Evolutionary conservation across 805 yeast genomes (phyloP), one percentile per base, ranked within the genome.

Genomic region (Candida sanyiensis): DNA sequence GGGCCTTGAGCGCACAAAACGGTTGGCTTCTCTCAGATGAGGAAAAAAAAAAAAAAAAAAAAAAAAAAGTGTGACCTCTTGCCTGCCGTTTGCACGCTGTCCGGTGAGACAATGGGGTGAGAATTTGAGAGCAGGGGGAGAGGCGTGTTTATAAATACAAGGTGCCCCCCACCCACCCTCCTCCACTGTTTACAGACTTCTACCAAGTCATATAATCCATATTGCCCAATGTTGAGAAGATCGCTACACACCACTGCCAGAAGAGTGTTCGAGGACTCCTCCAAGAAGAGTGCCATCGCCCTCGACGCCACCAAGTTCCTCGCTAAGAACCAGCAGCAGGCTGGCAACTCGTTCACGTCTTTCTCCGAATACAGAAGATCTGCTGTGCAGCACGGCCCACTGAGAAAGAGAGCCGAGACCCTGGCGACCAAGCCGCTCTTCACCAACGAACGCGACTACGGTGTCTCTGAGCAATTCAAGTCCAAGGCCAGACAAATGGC

Each of bases 321-420:
- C 7, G 24, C 42, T 11, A 29, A 22, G 28, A 27, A 45, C 36
- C 35, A 45, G 20, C 24, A 30, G 23, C 19, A 33, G 17, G 28
- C 55, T 4, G 66, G 68, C 12, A 59, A 62, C 50, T 58, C 66
- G 1, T 62, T 62, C 44, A 40, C 39, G 9, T 56, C 64, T 0
- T 63, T 63, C 42, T 57, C 58, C 26, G 66, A 62, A 39, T 63
- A 63, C 46, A 61, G 68, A 49, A 59, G 57, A 43, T 51, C 52
- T 17, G 66, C 66, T 10, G 59, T 54, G 40, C 62, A 61, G 31
- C 64, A 62, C 42, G 68, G 68, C 16, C 68, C 67, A 8, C 46
- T 62, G 40, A 59, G 48, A 12, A 54, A 52, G 44, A 46, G 43
- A 26, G 34, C 47, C 10, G 25, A 37, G 22, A 39, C 40, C 21